Conservation (phyloP, 2,329 filamentous ascomycete species). For the Dryadomyces quercus-mongolicae region DNA sequence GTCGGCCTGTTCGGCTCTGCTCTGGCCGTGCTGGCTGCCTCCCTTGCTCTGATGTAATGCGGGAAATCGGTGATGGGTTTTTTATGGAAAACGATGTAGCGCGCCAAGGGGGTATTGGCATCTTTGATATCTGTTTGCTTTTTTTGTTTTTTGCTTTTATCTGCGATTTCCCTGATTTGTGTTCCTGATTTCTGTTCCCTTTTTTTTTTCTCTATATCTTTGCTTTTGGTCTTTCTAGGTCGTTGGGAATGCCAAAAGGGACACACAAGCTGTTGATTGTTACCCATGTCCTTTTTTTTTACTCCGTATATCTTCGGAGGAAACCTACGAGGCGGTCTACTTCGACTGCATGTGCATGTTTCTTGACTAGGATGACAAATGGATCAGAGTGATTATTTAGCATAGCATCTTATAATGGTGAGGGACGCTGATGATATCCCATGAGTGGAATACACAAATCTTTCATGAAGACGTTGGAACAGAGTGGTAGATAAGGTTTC, state of each 20-base stretch:
- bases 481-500: too few relatives aligned
- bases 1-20: conserved; percentile 13
- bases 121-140: background rate
- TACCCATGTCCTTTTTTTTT: background rate
- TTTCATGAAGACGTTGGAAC: background rate
- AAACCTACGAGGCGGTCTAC: background rate
- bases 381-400: background rate
- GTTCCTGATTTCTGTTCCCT: background rate
- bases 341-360: background rate
- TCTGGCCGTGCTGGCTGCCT: conserved; percentile 14
- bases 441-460: background rate
- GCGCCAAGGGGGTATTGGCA: background rate
- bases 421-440: background rate
- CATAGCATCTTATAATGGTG: background rate
- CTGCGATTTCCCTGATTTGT: background rate
- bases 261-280: too few relatives aligned
- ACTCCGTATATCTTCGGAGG: too few relatives aligned
- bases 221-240: background rate
- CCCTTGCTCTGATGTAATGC: conserved; percentile 15
- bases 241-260: background rate
- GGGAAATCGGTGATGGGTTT: background rate
- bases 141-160: background rate
- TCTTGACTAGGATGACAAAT: background rate
- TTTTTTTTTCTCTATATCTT: background rate
- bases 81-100: background rate